phyloP scores from a whole-genome alignment of 2,329 filamentous ascomycete genomes.

The Calonectria pseudoturangicola region DNA sequence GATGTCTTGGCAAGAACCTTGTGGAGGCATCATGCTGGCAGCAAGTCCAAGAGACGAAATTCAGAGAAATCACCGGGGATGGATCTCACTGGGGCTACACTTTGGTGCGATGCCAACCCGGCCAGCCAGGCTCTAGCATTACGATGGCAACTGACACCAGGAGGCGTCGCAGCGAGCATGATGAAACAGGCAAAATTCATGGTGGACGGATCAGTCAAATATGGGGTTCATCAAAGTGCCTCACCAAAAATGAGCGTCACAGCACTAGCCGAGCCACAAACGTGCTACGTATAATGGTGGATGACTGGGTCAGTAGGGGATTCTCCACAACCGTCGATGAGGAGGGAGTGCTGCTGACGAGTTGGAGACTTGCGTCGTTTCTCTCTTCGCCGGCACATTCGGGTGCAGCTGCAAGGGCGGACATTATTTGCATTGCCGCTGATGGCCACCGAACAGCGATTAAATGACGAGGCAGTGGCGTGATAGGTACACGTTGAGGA shows the following conservation, averaged over 20 bases:
- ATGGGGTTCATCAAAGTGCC: constrained; percentile 20
- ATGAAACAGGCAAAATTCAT: constrained; percentile 21
- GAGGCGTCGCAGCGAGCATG: neutral
- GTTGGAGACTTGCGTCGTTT: constrained; percentile 19
- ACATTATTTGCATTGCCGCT: neutral
- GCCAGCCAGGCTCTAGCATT: neutral
- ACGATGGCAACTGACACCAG: neutral
- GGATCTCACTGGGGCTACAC: neutral
- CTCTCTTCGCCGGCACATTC: constrained; percentile 3
- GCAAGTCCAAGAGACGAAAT: constrained; percentile 20
- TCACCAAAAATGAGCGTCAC: constrained; percentile 7
- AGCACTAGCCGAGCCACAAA: constrained; percentile 14
- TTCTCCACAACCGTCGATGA: constrained; percentile 25
- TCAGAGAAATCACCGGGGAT: constrained; percentile 2
- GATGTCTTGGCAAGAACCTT: constrained; percentile 20
- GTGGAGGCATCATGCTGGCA: constrained; percentile 31
- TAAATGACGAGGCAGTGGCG: constrained; percentile 20
- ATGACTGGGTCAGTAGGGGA: constrained; percentile 8
- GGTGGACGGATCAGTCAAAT: constrained; percentile 3
- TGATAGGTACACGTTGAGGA: neutral
- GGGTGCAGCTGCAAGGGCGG: neutral
- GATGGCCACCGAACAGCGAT: neutral
- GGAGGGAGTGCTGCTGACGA: constrained; percentile 5
- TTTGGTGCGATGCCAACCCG: constrained; percentile 1
- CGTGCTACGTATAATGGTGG: constrained; percentile 19